Evolutionary conservation across 129 eudicot species (phyloP), one percentile per base, ranked within the genome.

Genomic region (Scalesia atractyloides): DNA sequence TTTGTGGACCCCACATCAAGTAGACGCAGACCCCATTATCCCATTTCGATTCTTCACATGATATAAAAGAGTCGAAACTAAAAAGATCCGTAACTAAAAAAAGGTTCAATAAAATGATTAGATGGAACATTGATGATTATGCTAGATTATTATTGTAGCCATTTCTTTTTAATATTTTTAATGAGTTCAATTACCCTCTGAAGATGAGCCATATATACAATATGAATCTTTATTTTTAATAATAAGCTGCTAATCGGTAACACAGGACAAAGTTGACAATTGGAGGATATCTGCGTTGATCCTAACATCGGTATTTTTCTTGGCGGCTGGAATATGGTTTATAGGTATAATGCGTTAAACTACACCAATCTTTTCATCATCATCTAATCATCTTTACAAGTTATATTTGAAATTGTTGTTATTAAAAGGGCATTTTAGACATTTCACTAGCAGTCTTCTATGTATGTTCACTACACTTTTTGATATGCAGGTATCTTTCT

Each of bases 291-390:
- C 95, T 47, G 83, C 91, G 61, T 79, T 91, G 72, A 54, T 75
- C 56, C 64, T 91, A 66, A 87, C 89, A 17, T 81, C 97, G 2
- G 39, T 91, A 54, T 68, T 91, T 24, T 91, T 91, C 64, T 59
- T 91, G 79, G 89, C 95, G 5, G 80, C 97, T 51, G 81, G 73
- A 26, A 82, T 91, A 71, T 91, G 97, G 97, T 85, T 82, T 63
- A 69, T 80, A 76, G 97, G 97, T 91, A 75, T 20, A 47, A 9
- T 50, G 24, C 69, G 6, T 20, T 24, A 19, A 15, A 22, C 12
- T 34, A 47, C 10, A 61, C 9, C 2, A 11, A 18, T 18, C 49
- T 50, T 39, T 39, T 47, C 41, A 50, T 72, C 24, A 10, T 63
- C 37, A 63, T 64, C 52, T 72, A n/a, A 10, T 63, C 37, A 63